Evolutionary conservation across 208 protist species (phyloP).

Genomic region (Leishmania braziliensis): DNA sequence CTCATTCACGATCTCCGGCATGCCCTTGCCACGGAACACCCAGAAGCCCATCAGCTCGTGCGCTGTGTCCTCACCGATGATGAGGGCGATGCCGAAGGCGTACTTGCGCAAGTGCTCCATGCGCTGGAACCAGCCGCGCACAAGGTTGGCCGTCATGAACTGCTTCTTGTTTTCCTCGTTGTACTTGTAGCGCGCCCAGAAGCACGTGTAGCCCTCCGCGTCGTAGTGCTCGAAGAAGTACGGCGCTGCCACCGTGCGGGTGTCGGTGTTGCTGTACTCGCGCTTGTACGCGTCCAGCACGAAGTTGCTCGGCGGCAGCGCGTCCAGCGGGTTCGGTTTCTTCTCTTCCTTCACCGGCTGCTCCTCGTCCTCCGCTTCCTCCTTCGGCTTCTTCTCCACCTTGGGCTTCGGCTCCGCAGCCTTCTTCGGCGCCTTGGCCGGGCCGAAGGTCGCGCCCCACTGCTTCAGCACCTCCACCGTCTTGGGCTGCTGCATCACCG

Average conservation of each 20-base stretch:
- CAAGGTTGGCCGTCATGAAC: slow-evolving; percentile 87
- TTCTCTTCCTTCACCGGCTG: slow-evolving; percentile 55
- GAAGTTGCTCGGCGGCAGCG: slow-evolving; percentile 60
- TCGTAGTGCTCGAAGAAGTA: slow-evolving; percentile 77
- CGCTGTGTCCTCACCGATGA: slow-evolving; percentile 76
- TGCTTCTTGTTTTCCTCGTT: slow-evolving; percentile 84
- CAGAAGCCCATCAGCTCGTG: slow-evolving; percentile 79
- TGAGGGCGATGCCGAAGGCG: slow-evolving; percentile 76
- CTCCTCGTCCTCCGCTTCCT: slow-evolving; percentile 42
- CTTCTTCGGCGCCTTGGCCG: slow-evolving; percentile 40
- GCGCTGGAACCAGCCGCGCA: slow-evolving; percentile 84
- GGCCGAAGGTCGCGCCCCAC: slow-evolving; percentile 48
- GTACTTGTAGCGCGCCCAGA: slow-evolving; percentile 84
- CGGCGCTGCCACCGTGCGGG: slow-evolving; percentile 64
- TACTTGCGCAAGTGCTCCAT: slow-evolving; percentile 88
- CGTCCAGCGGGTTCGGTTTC: slow-evolving; percentile 73
- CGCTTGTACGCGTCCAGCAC: slow-evolving; percentile 80
- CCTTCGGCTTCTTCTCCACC: slow-evolving; percentile 30
- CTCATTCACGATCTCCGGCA: slow-evolving; percentile 75
- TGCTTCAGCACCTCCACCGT: slow-evolving; percentile 61
- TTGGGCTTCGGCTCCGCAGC: slow-evolving; percentile 36
- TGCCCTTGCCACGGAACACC: slow-evolving; percentile 83
- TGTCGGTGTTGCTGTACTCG: slow-evolving; percentile 82
- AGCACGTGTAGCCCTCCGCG: slow-evolving; percentile 67
- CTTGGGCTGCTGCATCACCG: slow-evolving; percentile 78